Conservation (phyloP, 495 filamentous ascomycete genomes). For the Podospora didyma region DNA sequence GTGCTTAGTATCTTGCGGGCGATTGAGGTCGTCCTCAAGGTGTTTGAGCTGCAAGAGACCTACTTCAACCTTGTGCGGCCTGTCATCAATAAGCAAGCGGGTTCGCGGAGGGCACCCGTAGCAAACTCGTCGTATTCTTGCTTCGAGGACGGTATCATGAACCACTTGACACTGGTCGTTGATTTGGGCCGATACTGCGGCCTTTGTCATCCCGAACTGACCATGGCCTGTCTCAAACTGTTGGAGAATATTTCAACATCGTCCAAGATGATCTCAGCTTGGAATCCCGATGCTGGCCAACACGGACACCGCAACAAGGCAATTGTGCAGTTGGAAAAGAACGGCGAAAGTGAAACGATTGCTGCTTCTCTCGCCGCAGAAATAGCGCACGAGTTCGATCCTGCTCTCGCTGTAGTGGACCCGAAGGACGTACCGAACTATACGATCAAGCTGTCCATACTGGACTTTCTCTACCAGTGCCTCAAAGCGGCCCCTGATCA, state of each 20-base stretch:
- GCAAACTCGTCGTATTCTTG: constrained; percentile 71
- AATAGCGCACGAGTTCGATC: constrained; percentile 59
- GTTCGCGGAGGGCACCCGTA: constrained; percentile 40
- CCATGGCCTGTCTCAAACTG: constrained; percentile 70
- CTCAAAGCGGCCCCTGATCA: constrained; percentile 61
- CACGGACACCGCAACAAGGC: constrained; percentile 68
- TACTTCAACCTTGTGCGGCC: constrained; percentile 85
- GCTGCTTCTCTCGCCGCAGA: constrained; percentile 62
- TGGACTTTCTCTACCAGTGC: constrained; percentile 78
- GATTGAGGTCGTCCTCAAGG: constrained; percentile 73
- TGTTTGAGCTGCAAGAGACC: constrained; percentile 83
- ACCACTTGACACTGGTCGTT: constrained; percentile 68
- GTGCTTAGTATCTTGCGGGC: constrained; percentile 68
- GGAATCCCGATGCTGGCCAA: constrained; percentile 44
- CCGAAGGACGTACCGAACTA: constrained; percentile 62
- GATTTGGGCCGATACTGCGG: constrained; percentile 80
- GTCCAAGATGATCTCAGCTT: constrained; percentile 60
- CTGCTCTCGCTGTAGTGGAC: too few relatives aligned
- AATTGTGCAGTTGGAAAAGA: constrained; percentile 69
- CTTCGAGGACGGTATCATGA: constrained; percentile 88
- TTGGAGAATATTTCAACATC: constrained; percentile 83
- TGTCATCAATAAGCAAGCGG: constrained; percentile 49
- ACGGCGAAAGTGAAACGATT: constrained; percentile 65
- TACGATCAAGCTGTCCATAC: constrained; percentile 69
- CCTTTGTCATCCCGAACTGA: constrained; percentile 70